A percentile compares a stretch with the other conserved stretches of the same genome.
These are phyloP conservation scores for Licmophora abbreviata DNA, from an alignment of 108 stramenopile species.

Conservation along the genomic window DNA sequence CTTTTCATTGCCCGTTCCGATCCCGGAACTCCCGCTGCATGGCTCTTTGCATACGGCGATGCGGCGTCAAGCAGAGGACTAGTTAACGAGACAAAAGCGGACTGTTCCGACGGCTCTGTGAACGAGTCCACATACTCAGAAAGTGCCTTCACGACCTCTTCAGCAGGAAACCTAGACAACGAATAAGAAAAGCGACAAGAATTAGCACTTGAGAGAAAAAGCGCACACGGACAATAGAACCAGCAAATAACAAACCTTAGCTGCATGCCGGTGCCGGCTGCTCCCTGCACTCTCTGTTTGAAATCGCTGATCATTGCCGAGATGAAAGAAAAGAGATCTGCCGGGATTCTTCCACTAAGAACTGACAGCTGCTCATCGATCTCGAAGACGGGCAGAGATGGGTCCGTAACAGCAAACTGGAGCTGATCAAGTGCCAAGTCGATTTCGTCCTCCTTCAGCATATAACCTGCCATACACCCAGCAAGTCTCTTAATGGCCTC, in stretches of 20 bases:
- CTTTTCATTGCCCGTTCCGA: constrained; percentile 63
- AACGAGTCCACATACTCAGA: constrained; percentile 31
- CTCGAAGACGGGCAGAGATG: constrained; percentile 78
- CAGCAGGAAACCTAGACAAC: constrained; percentile 67
- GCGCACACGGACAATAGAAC: not conserved
- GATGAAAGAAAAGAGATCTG: constrained; percentile 48
- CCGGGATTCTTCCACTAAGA: constrained; percentile 85
- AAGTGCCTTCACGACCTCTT: constrained; percentile 43
- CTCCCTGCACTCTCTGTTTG: constrained; percentile 17
- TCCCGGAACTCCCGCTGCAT: constrained; percentile 52
- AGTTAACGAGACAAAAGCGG: constrained; percentile 59
- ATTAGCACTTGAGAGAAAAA: not conserved
- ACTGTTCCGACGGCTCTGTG: constrained; percentile 46
- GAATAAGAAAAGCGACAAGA: constrained; percentile 1
- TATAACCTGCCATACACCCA: constrained; percentile 83
- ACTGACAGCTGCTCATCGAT: constrained; percentile 93
- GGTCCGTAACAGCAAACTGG: constrained; percentile 62
- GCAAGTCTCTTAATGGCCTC: constrained; percentile 61
- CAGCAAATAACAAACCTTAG: constrained; percentile 18
- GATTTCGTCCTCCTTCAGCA: constrained; percentile 38
- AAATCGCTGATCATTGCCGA: constrained; percentile 44
- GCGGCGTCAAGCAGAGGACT: constrained; percentile 53
- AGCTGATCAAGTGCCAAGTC: constrained; percentile 54
- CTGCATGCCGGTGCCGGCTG: constrained; percentile 15
- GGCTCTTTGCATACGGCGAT: constrained; percentile 65